Conservation (phyloP, 2,329 filamentous ascomycete genomes). For the Cercospora sp. region DNA sequence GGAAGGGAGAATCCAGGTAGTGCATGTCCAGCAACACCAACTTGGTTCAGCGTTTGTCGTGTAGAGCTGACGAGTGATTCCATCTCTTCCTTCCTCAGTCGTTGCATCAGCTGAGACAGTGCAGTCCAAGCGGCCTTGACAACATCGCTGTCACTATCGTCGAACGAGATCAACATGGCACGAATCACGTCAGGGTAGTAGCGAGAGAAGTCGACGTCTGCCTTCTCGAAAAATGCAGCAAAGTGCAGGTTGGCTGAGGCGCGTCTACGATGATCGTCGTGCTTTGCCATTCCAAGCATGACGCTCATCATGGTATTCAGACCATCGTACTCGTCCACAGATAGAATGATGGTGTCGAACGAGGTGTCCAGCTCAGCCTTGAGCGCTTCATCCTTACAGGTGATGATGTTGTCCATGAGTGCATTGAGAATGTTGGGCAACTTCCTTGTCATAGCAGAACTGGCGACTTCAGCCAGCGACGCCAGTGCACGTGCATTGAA, state of each 20-base stretch:
- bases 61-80: constrained; percentile 86
- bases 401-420: constrained; percentile 88
- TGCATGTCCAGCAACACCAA: constrained; percentile 82
- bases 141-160: constrained; percentile 78
- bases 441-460: constrained; percentile 84
- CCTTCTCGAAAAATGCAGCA: constrained; percentile 78
- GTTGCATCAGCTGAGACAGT: constrained; percentile 82
- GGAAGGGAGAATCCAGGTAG: constrained; percentile 85
- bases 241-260: constrained; percentile 76
- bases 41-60: constrained; percentile 79
- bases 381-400: constrained; percentile 72
- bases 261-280: constrained; percentile 86
- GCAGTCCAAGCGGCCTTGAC: constrained; percentile 89
- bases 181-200: constrained; percentile 97
- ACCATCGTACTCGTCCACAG: constrained; percentile 93
- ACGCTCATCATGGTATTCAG: constrained; percentile 95
- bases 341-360: constrained; percentile 86
- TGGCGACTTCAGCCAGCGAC: constrained; percentile 88
- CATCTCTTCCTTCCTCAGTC: constrained; percentile 96
- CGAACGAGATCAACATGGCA: constrained; percentile 85
- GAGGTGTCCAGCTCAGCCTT: constrained; percentile 72
- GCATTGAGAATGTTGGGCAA: constrained; percentile 89
- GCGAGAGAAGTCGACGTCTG: constrained; percentile 85
- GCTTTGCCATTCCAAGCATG: constrained; percentile 81
- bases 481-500: constrained; percentile 96